Conservation (phyloP, 257 asterid genomes). For the Gentiana dahurica region DNA sequence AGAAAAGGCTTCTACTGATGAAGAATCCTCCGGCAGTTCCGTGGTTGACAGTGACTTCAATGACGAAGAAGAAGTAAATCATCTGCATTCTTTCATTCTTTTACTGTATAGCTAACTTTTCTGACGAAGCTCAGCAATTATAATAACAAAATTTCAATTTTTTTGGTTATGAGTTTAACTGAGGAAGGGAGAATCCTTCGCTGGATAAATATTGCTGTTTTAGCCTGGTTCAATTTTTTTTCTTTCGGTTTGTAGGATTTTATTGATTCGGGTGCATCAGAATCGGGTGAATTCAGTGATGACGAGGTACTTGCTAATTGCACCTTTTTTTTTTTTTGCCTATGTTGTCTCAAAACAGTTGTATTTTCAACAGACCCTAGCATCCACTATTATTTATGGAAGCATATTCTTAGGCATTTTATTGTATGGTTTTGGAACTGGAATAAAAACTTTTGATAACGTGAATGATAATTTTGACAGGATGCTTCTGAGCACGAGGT, state of each 20-base stretch:
- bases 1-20: conserved; percentile 5
- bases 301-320: conserved; percentile 47
- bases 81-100: no score
- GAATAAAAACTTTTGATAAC: background rate
- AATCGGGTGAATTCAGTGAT: conserved; percentile 27
- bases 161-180: no score
- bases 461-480: conserved; percentile 25
- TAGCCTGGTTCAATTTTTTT: no score
- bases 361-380: background rate
- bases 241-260: conserved; percentile 27
- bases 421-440: background rate
- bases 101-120: no score
- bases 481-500: conserved; percentile 24
- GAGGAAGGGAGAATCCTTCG: no score
- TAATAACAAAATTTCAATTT: no score
- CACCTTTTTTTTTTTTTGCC: conserved; percentile 1
- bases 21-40: conserved; percentile 4
- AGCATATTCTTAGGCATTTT: background rate
- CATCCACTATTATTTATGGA: background rate
- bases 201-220: no score
- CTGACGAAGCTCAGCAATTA: no score
- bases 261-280: conserved; percentile 27
- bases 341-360: background rate
- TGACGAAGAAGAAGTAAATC: no score
- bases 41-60: background rate